Percentiles rank a stretch among this genome's conserved stretches.
phyloP scores from a whole-genome alignment of 2,329 filamentous ascomycete genomes.

The Neopestalotiopsis sp. region DNA sequence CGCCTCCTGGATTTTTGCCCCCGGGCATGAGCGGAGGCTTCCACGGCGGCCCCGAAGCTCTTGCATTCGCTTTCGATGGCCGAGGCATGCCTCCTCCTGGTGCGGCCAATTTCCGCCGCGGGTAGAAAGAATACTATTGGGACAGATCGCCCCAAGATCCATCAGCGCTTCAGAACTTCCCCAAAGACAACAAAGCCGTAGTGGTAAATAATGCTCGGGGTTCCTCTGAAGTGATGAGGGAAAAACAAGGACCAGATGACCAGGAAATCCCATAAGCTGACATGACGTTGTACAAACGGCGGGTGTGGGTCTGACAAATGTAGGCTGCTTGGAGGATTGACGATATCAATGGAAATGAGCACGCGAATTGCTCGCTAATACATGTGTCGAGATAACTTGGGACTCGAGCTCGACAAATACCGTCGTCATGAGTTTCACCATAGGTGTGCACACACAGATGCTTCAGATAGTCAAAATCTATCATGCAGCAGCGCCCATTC shows the following conservation, averaged over 20 bases:
- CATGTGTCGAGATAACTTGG: neutral
- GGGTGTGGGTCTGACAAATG: neutral
- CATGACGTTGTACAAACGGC: neutral
- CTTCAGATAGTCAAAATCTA: neutral
- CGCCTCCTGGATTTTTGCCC: constrained; percentile 57
- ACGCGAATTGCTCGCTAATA: neutral
- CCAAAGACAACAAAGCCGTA: too few relatives aligned
- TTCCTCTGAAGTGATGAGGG: too few relatives aligned
- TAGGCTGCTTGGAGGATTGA: neutral
- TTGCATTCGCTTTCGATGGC: constrained; percentile 60
- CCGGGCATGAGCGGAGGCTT: constrained; percentile 63
- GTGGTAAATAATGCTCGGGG: too few relatives aligned
- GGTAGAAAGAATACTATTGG: neutral
- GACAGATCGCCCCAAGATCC: neutral
- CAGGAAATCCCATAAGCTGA: too few relatives aligned
- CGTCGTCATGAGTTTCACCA: neutral
- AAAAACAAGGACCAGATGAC: too few relatives aligned
- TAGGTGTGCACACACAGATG: neutral
- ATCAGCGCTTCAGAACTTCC: too few relatives aligned
- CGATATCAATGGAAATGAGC: neutral
- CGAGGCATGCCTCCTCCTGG: constrained; percentile 60
- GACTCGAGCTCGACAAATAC: neutral
- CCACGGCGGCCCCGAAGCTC: constrained; percentile 54
- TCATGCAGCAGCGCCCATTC: neutral
- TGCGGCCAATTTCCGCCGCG: constrained; percentile 43